Evolutionary conservation across 306 rosid species (phyloP), one percentile per base, ranked within the genome.

Genomic region (Vigna reflexopilosa): DNA sequence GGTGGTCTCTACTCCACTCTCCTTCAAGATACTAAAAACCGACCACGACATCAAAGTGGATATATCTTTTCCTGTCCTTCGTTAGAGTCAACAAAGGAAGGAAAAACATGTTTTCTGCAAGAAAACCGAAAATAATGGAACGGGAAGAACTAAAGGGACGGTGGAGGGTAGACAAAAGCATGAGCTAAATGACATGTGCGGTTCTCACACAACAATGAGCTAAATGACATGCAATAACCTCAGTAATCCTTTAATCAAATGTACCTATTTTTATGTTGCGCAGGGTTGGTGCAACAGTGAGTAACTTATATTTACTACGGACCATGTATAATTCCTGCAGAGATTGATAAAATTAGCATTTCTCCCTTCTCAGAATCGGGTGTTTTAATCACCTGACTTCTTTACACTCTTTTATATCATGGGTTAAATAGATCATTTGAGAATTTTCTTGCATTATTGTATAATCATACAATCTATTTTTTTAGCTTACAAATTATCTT

Each of bases 141-240:
- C 11, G 22, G 24, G 24, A 67, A 67, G 44, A 48, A n/a, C 8
- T 22, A 16, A 38, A 12, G 55, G 38, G 72, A 45, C 19, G 6
- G 11, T 50, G 50, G 6, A 71, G 20, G 52, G 9, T 6, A 11
- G 22, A 49, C 17, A 47, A 22, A 34, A 4, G 34, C 30, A 71
- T 7, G n/a, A 67, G 62, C 32, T 45, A 66, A 62, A 13, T 44
- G 20, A 65, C 36, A 17, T 12, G 20, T 64, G 72, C 3, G 69
- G 73, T 75, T 40, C 42, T 45, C 63, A 67, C 44, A 55, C 59
- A 2, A 5, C 7, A 38, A 76, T 83, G 77, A 6, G 80, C 84
- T 49, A 36, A 67, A 54, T 30, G 36, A 10, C 50, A 17, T 54
- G 70, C 28, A 34, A 32, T 55, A 6, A 36, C 30, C 26, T 11